phyloP scores from a whole-genome alignment of 148 eudicot genomes.

The Camellia lanceoleosa region DNA sequence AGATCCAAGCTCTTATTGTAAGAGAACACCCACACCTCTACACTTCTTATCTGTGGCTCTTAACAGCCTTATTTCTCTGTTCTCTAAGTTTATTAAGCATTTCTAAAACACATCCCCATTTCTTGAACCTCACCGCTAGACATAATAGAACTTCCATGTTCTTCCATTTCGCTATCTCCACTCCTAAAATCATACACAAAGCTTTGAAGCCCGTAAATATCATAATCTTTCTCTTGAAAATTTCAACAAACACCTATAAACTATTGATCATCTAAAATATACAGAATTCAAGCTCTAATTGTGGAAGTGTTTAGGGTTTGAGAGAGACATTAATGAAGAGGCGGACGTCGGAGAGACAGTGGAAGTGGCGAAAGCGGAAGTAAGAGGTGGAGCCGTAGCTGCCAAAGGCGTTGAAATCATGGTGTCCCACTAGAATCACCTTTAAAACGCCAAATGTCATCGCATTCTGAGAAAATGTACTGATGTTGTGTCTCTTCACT shows the following conservation, averaged over 20 bases:
- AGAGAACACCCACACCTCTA: no score
- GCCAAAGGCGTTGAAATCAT: constrained; percentile 89
- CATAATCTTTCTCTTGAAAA: constrained; percentile 72
- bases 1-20: no score
- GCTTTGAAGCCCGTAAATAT: constrained; percentile 53
- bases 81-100: no score
- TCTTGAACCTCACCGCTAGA: no score
- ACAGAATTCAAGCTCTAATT: neutral
- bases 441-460: constrained; percentile 87
- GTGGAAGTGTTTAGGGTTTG: neutral
- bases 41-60: no score
- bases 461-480: constrained; percentile 83
- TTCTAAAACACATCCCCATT: no score
- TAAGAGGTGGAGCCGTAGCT: constrained; percentile 89
- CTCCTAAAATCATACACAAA: no score
- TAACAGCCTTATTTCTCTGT: no score
- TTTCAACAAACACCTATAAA: constrained; percentile 11
- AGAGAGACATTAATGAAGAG: constrained; percentile 54
- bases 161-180: no score
- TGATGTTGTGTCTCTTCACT: constrained; percentile 92
- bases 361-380: constrained; percentile 71
- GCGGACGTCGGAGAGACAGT: constrained; percentile 66
- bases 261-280: neutral
- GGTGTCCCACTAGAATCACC: constrained; percentile 71
- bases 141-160: no score